Evolutionary conservation across 129 eudicot genomes (phyloP), one percentile per base, ranked within the genome.

Genomic region (Flaveria trinervia): DNA sequence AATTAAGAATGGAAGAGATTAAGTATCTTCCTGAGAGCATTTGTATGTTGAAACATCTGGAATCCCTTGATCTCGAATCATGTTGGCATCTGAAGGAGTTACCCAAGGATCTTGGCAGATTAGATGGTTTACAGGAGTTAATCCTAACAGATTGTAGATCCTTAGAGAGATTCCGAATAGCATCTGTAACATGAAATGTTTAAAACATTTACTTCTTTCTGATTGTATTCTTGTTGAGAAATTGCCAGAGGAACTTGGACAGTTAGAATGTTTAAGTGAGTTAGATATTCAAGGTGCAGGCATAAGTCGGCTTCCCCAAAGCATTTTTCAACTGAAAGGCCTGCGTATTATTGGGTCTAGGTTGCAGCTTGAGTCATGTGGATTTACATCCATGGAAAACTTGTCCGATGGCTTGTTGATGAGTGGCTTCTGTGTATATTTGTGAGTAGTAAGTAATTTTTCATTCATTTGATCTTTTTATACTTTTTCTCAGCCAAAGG

Each of bases 181-280:
- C 22, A 39, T 43, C 22, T 57, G 68, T 9, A 7, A 9, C 3
- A 20, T 41, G 51, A 9, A 22, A 56, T 50, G 36, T 13, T 66
- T 73, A 26, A 3, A 5, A 17, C 0, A 0, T 56, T 2, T 73
- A 5, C 0, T 2, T 2, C 55, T 73, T 55, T 0, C 7, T 2
- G 0, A 2, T 13, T 55, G 77, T 43, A 33, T 1, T 6, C 36
- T 1, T 11, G 11, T 72, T 36, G 18, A 54, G 50, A 18, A 72
- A 15, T 33, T 72, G 14, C 77, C 77, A 4, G 52, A 54, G 66
- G 54, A 55, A 54, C 33, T 72, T 72, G 54, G 77, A 55, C 3
- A 20, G 33, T 55, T 55, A 55, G 10, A 55, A 17, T 9, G 39
- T 36, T 72, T 72, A 3, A 12, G 4, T 18, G 14, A 17, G 33